Evolutionary conservation across 176 grass and related monocot species (phyloP), one percentile per base, ranked within the genome.

Genomic region (Areca catechu): DNA sequence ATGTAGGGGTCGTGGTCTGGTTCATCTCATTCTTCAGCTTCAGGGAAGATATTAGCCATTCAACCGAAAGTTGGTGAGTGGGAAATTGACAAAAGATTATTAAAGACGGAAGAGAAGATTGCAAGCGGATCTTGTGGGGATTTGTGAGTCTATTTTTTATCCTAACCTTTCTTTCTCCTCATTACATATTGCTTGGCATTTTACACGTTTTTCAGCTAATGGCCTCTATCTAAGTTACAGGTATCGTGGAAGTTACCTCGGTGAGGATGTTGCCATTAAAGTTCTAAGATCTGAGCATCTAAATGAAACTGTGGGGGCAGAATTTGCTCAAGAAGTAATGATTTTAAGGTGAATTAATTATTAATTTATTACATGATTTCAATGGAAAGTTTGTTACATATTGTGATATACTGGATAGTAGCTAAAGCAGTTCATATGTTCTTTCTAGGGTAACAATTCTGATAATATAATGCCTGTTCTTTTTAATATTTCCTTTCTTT

Each of bases 1-100:
- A 79, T 73, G 51, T 66, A 98, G 94, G 94, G 84, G 71, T 98
- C 94, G 51, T 98, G 87, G 94, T 98, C 88, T 76, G 94, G 93
- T 71, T 98, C 93, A 66, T 98, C 93, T 77, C 93, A 98, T 68
- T 92, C 93, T 28, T 98, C 93, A 80, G 87, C 87, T 29, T 68
- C 87, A 18, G 93, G 92, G 72, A 92, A 76, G 84, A 63, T 82
- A 82, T 56, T 89, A 22, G 74, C 80, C 49, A 74, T 98, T 61
- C 92, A 90, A 56, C 66, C 80, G 74, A 88, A 92, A 88, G 80
- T 49, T 49, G 87, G 84, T 70, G 87, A 92, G 53, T 98, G 87
- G 81, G 87, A 98, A 78, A 85, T 92, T 21, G 88, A 98, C 27
- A 92, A 85, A 77, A 86, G 76, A 73, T 71, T 71, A 53, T 76